These are phyloP conservation scores for Antitrichia curtipendula DNA, from an alignment of 225 moss, liverwort and hornwort species.

Conservation along the genomic window DNA sequence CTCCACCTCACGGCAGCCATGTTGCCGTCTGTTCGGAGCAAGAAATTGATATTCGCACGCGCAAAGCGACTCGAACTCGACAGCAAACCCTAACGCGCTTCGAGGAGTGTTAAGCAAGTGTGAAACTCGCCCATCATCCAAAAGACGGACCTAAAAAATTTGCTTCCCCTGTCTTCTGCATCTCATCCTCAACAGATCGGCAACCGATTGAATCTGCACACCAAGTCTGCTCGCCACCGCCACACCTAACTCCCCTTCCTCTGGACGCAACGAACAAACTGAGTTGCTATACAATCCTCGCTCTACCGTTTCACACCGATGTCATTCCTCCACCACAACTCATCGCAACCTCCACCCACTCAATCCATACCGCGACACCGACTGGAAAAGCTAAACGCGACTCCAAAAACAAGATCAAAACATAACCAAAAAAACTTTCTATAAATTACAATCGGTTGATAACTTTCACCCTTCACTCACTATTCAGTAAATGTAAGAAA, in stretches of 20 bases:
- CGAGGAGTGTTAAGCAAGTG: background rate
- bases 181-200: background rate
- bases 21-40: background rate
- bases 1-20: slow-evolving; percentile 75
- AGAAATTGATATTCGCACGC: background rate
- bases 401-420: background rate
- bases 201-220: background rate
- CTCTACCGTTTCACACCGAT: background rate
- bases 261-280: background rate
- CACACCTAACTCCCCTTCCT: background rate
- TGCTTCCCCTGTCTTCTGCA: background rate
- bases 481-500: background rate
- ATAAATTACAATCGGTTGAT: background rate
- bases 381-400: background rate
- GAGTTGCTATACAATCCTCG: background rate
- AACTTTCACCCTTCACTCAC: background rate
- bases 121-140: slow-evolving; percentile 1
- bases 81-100: slow-evolving; percentile 12
- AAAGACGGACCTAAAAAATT: background rate
- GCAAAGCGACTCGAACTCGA: background rate
- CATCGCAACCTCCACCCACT: background rate
- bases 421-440: background rate
- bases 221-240: background rate
- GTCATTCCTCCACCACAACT: background rate
- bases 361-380: background rate